A percentile compares a stretch with the other conserved stretches of the same genome.
Evolutionary conservation across 768 basidiomycete genomes (phyloP).

Genomic region (Lactarius evosmus): DNA sequence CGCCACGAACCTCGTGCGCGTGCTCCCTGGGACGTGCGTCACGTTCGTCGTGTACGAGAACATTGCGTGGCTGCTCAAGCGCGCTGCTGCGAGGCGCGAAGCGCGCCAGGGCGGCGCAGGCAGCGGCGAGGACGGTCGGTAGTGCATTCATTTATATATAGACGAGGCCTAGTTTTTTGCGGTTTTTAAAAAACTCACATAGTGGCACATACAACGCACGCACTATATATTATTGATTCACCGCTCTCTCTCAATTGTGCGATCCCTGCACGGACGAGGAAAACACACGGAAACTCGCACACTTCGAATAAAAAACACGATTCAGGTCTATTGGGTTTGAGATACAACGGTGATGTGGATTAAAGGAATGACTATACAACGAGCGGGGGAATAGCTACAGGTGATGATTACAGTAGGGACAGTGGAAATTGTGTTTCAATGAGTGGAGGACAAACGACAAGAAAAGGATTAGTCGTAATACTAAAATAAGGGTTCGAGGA

Average conservation of each 20-base stretch:
- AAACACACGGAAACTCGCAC: too few species aligned
- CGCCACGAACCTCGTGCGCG: conserved; percentile 89
- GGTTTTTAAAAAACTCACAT: too few species aligned
- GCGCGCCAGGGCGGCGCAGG: background rate
- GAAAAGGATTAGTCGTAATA: background rate
- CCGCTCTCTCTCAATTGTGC: too few species aligned
- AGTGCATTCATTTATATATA: background rate
- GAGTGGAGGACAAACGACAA: background rate
- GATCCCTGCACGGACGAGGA: too few species aligned
- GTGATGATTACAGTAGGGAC: background rate
- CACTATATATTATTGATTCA: background rate
- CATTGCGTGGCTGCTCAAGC: conserved; percentile 75
- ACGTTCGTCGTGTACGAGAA: conserved; percentile 99
- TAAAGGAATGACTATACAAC: background rate
- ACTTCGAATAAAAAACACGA: too few species aligned
- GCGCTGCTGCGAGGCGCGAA: conserved; percentile 56
- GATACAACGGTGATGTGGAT: background rate
- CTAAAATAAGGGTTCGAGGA: background rate
- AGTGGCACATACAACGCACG: background rate
- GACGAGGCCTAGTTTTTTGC: background rate
- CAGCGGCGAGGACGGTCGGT: background rate
- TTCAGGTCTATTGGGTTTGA: too few species aligned
- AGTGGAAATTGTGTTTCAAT: background rate
- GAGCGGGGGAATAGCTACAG: background rate
- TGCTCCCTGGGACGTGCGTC: conserved; percentile 95